These are phyloP conservation scores for Diplodia sapinea DNA, from an alignment of 2,329 filamentous ascomycete species.

Conservation along the genomic window DNA sequence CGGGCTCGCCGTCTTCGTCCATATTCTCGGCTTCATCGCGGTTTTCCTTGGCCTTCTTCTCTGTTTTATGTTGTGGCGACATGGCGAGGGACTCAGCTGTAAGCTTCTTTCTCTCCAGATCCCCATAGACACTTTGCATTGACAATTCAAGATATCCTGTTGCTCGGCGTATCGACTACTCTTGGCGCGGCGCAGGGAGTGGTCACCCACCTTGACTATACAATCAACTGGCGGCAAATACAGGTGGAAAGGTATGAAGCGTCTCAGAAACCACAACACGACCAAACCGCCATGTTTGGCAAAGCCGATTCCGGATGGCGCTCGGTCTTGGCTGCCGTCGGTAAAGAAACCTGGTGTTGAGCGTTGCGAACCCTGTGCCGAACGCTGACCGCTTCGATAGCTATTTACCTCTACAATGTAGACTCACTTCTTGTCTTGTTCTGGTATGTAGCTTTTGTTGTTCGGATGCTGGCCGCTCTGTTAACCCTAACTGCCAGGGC, in stretches of 20 bases:
- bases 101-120: not conserved
- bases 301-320: constrained; percentile 25
- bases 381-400: not conserved
- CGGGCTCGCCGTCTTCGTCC: constrained; percentile 18
- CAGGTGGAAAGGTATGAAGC: constrained; percentile 11
- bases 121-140: not conserved
- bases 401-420: constrained; percentile 24
- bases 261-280: not conserved
- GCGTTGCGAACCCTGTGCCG: not conserved
- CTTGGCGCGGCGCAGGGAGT: constrained; percentile 14
- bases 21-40: not conserved
- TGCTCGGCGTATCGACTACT: constrained; percentile 20
- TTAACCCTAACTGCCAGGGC: not conserved
- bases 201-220: constrained; percentile 22
- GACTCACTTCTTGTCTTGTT: constrained; percentile 26
- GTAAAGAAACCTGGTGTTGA: not conserved
- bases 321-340: constrained; percentile 7
- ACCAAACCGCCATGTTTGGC: constrained; percentile 11
- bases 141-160: constrained; percentile 15
- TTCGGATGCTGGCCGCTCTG: not conserved
- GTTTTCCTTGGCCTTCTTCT: constrained; percentile 22
- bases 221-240: constrained; percentile 23
- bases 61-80: constrained; percentile 22
- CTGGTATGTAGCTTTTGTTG: not conserved
- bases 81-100: constrained; percentile 24